Conservation (phyloP, 768 basidiomycete genomes). For the Lactarius hengduanensis region DNA sequence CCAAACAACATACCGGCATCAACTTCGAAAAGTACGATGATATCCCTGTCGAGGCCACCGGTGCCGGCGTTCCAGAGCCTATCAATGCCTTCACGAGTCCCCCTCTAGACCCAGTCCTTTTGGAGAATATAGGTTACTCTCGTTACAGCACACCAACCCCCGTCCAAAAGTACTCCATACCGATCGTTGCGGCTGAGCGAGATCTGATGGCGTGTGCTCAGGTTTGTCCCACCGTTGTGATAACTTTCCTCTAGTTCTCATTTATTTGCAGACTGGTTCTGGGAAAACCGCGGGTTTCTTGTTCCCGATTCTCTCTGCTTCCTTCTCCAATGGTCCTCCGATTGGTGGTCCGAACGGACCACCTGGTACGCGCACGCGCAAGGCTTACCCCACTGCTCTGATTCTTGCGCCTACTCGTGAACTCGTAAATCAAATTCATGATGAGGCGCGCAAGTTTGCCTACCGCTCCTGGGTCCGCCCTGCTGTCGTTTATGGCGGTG, state of each 20-base stretch:
- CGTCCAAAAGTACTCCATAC: slow-evolving; percentile 99
- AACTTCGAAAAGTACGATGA: slow-evolving; percentile 99
- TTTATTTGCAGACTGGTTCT: slow-evolving; percentile 81
- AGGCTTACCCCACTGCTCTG: slow-evolving; percentile 95
- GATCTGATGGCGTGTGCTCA: slow-evolving; percentile 96
- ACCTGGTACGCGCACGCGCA: slow-evolving; percentile 69
- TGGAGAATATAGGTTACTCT: slow-evolving; percentile 93
- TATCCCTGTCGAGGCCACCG: slow-evolving; percentile 98
- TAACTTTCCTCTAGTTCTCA: slow-evolving; percentile 26
- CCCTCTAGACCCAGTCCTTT: slow-evolving; percentile 87
- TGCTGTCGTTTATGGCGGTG: slow-evolving; percentile 98
- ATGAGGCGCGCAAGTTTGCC: slow-evolving; percentile 97
- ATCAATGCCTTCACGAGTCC: slow-evolving; percentile 82
- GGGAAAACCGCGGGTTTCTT: slow-evolving; percentile 99
- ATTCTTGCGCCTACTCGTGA: slow-evolving; percentile 98
- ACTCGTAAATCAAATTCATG: slow-evolving; percentile 98
- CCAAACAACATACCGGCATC: slow-evolving; percentile 93
- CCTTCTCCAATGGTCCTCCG: slow-evolving; percentile 84
- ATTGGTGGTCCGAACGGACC: slow-evolving; percentile 42
- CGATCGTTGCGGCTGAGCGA: slow-evolving; percentile 87
- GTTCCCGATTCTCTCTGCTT: slow-evolving; percentile 96
- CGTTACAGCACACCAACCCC: slow-evolving; percentile 96
- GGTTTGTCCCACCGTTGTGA: slow-evolving; percentile 42
- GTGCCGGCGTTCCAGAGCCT: slow-evolving; percentile 95
- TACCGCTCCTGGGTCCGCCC: slow-evolving; percentile 99